Conservation (phyloP, 306 rosid genomes). For the Arachis hypogaea region DNA sequence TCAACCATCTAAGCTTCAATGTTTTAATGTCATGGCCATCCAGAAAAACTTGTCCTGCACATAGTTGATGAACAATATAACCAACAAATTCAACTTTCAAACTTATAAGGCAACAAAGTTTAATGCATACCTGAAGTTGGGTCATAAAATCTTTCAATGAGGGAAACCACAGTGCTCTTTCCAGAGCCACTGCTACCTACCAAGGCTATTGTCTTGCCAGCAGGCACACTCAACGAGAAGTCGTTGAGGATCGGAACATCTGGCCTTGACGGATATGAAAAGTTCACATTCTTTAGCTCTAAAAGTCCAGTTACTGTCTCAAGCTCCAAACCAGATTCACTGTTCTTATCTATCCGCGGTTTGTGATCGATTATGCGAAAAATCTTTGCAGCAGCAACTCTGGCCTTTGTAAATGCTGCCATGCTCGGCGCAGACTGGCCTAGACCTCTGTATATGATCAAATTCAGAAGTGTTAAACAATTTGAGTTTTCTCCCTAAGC, state of each 20-base stretch:
- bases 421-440: conserved; percentile 97
- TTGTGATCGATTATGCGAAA: conserved; percentile 86
- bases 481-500: background rate
- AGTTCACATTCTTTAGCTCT: conserved; percentile 82
- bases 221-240: conserved; percentile 79
- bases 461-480: conserved; percentile 8
- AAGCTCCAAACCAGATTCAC: conserved; percentile 70
- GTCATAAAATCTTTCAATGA: conserved; percentile 94
- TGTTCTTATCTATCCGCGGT: conserved; percentile 78
- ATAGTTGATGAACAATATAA: conserved; percentile 17
- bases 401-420: conserved; percentile 94
- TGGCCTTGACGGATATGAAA: conserved; percentile 90
- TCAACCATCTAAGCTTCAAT: conserved; percentile 84
- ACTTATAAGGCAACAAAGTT: conserved; percentile 1
- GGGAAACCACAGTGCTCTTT: conserved; percentile 96
- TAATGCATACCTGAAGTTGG: conserved; percentile 75
- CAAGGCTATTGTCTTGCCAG: conserved; percentile 94
- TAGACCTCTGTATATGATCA: conserved; percentile 61
- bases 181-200: conserved; percentile 99
- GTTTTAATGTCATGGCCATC: conserved; percentile 93
- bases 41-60: conserved; percentile 83
- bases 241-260: conserved; percentile 75
- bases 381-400: conserved; percentile 90
- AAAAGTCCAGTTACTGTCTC: conserved; percentile 82
- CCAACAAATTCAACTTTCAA: background rate